Base-by-base conservation (phyloP, 495 filamentous ascomycete species). In the Acidomyces sp. region DNA sequence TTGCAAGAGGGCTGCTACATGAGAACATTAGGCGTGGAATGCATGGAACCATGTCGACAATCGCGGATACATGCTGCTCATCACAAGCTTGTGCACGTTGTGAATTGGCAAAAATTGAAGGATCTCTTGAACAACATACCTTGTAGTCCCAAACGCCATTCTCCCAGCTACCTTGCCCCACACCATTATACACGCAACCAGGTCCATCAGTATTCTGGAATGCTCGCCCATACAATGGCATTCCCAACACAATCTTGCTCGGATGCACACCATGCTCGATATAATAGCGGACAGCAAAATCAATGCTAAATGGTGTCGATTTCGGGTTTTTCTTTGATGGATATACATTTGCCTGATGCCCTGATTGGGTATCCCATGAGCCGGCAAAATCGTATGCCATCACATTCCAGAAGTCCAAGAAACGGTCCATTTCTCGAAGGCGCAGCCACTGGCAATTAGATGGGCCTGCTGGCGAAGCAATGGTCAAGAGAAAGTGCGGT, bases 321-420 rank as follows among this genome's bases (percentile, higher is more conserved):
- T 51, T 26, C 0, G 74, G 69, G 51, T 74, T 71, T 7, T 56
- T 34, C 12, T 44, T 49, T 22, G 69, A 75, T 11, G 57, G 45
- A 57, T 68, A 82, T 24, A 93, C 54, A 53, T 93, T 93, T 13
- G 84, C 68, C 57, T 83, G 75, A 53, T 93, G 77, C 15, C 80
- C 82, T 18, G 80, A 65, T 4, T 61, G 58, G 6, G 61, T 49
- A 46, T 80, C 77, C 83, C 82, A 93, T 21, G 68, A 54, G 18
- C 63, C 63, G 7, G 63, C 52, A 41, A 57, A 67, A 40, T 67
- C 63, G 47, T 67, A 67, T 10, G 54, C 58, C 61, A 64, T 64
- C 21, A 93, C 61, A 53, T 92, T 81, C 72, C 83, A 92, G 49
- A 84, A 80, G 60, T 95, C 87, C 16, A 94, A 62, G 39, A 77